phyloP scores from a whole-genome alignment of 768 basidiomycete genomes.

The Leccinellum albellum region DNA sequence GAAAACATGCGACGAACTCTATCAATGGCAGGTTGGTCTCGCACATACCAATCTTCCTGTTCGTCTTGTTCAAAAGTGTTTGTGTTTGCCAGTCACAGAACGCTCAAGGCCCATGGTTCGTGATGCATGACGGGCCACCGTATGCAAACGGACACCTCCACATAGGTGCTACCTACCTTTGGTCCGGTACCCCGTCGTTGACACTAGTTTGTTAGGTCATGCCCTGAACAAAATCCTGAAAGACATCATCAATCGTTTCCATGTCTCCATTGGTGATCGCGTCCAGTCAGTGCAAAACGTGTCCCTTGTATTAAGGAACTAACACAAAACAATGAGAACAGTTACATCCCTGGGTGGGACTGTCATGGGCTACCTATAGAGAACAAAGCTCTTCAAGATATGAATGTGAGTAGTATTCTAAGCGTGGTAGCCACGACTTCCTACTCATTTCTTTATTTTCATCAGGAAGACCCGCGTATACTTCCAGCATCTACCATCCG shows the following conservation, averaged over 20 bases:
- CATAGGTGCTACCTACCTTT: slow-evolving; percentile 58
- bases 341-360: slow-evolving; percentile 96
- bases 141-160: slow-evolving; percentile 97
- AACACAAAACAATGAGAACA: slow-evolving; percentile 29
- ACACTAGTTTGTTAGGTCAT: slow-evolving; percentile 57
- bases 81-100: slow-evolving; percentile 52
- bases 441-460: background rate
- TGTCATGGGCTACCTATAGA: slow-evolving; percentile 98
- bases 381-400: slow-evolving; percentile 80
- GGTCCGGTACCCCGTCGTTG: background rate
- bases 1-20: slow-evolving; percentile 70
- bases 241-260: slow-evolving; percentile 90
- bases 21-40: slow-evolving; percentile 68
- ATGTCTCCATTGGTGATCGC: slow-evolving; percentile 69
- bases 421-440: background rate
- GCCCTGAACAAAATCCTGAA: slow-evolving; percentile 95
- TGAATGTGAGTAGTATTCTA: slow-evolving; percentile 49
- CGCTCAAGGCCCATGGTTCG: slow-evolving; percentile 64
- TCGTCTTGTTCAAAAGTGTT: background rate
- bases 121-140: slow-evolving; percentile 94
- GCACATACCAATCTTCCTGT: background rate
- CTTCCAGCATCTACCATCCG: slow-evolving; percentile 65
- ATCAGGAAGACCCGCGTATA: slow-evolving; percentile 51
- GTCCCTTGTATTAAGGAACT: background rate
- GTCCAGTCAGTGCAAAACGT: slow-evolving; percentile 64